Conservation (phyloP, 2,329 filamentous ascomycete genomes). For the Ophiostoma piceae region DNA sequence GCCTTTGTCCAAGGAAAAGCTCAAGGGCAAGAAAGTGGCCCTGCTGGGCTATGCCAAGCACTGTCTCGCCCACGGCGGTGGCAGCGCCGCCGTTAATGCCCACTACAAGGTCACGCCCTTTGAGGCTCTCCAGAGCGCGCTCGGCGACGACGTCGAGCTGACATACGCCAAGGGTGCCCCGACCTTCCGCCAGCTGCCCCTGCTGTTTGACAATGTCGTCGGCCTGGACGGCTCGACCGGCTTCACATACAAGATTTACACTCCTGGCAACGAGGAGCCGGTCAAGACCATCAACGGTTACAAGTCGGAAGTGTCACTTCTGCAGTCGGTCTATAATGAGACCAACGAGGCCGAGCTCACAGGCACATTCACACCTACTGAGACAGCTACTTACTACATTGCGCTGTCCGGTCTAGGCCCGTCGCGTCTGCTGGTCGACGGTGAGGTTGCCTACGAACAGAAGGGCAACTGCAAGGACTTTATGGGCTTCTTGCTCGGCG, state of each 20-base stretch:
- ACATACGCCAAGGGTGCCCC: slow-evolving; percentile 14
- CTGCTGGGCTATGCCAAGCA: slow-evolving; percentile 17
- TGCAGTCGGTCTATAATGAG: not conserved
- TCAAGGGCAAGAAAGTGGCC: slow-evolving; percentile 10
- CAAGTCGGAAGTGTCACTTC: slow-evolving; percentile 1
- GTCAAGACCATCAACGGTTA: not conserved
- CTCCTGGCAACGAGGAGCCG: not conserved
- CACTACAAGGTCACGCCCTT: slow-evolving; percentile 18
- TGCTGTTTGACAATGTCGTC: not conserved
- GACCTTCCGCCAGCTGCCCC: slow-evolving; percentile 10
- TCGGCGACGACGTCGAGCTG: slow-evolving; percentile 15
- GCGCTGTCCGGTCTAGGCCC: slow-evolving; percentile 9
- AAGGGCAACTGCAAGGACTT: slow-evolving; percentile 9
- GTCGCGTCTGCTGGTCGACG: slow-evolving; percentile 10
- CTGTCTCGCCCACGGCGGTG: slow-evolving; percentile 14
- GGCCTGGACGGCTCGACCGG: slow-evolving; percentile 11
- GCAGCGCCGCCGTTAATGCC: slow-evolving; percentile 15
- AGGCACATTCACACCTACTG: slow-evolving; percentile 13
- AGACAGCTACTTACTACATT: slow-evolving; percentile 7
- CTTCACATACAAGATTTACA: slow-evolving; percentile 3
- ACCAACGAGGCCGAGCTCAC: slow-evolving; percentile 12
- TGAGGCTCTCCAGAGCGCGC: slow-evolving; percentile 5
- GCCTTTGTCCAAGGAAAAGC: slow-evolving; percentile 12
- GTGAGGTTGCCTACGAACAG: slow-evolving; percentile 13
- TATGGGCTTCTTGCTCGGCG: slow-evolving; percentile 12